These are phyloP conservation scores for Dryas drummondii DNA, from an alignment of 306 rosid genomes.

Conservation along the genomic window DNA sequence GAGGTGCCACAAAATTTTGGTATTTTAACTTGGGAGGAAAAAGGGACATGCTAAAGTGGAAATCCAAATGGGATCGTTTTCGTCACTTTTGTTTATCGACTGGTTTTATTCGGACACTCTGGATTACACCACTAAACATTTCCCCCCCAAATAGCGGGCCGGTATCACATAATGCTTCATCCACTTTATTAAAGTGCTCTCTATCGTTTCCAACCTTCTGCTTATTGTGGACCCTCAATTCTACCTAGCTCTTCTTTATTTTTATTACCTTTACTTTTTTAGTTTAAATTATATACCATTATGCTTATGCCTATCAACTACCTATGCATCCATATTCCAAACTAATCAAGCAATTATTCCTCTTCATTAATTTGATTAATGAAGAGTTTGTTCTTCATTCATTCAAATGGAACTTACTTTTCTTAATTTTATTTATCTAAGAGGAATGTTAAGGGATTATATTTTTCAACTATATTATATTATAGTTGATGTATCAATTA, in stretches of 20 bases:
- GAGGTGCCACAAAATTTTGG: background rate
- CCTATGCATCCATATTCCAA: no score
- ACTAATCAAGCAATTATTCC: no score
- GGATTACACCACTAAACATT: conserved; percentile 25
- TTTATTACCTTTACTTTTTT: background rate
- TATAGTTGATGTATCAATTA: no score
- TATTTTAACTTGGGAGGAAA: background rate
- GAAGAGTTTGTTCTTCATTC: no score
- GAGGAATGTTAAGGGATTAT: no score
- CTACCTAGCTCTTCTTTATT: background rate
- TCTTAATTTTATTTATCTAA: no score
- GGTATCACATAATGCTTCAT: conserved; percentile 17
- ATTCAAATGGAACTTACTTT: no score
- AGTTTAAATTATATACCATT: background rate
- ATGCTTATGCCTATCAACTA: background rate
- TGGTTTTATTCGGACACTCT: conserved; percentile 32
- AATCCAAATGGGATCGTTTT: conserved; percentile 18
- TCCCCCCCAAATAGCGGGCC: conserved; percentile 6
- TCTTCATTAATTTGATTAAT: no score
- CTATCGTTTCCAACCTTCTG: conserved; percentile 20
- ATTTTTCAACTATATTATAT: no score
- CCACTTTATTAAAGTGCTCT: conserved; percentile 30
- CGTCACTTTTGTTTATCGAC: conserved; percentile 20
- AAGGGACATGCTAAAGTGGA: conserved; percentile 10
- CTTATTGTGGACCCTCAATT: background rate